These are phyloP conservation scores for Albatrellus sp. DNA, from an alignment of 1,284 basidiomycete genomes.

Conservation along the genomic window DNA sequence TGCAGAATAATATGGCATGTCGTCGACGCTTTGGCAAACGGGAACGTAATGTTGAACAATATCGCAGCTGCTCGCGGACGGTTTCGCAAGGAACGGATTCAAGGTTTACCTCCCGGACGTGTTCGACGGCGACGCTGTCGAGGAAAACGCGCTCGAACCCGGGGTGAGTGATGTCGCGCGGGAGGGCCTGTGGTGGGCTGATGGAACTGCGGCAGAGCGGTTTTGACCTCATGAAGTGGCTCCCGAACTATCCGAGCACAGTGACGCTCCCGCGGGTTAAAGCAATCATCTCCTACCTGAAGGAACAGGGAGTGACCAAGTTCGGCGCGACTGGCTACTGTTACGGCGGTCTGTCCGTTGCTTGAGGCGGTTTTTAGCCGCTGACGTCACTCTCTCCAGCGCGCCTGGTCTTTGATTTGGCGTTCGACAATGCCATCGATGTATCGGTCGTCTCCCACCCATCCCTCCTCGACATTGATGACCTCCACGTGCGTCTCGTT, in stretches of 20 bases:
- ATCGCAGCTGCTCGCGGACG: slow-evolving; percentile 50
- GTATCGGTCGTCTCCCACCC: slow-evolving; percentile 55
- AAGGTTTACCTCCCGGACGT: slow-evolving; percentile 49
- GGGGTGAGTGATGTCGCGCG: slow-evolving; percentile 18
- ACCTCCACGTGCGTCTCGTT: slow-evolving; percentile 45
- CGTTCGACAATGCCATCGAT: slow-evolving; percentile 44
- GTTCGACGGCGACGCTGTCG: slow-evolving; percentile 46
- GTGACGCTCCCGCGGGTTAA: slow-evolving; percentile 36
- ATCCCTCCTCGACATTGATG: slow-evolving; percentile 45
- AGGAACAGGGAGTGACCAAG: slow-evolving; percentile 40
- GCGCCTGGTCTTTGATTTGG: slow-evolving; percentile 55
- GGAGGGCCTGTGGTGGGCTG: neutral
- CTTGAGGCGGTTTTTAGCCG: slow-evolving; percentile 10
- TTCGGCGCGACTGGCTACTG: slow-evolving; percentile 61
- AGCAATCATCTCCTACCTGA: slow-evolving; percentile 43
- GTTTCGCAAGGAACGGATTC: slow-evolving; percentile 64
- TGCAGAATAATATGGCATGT: slow-evolving; percentile 38
- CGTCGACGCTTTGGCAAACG: slow-evolving; percentile 6
- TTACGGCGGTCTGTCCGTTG: slow-evolving; percentile 40
- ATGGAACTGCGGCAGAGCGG: slow-evolving; percentile 5
- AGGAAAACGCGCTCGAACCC: slow-evolving; percentile 23
- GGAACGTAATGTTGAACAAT: neutral
- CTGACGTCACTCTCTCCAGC: slow-evolving; percentile 16
- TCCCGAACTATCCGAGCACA: slow-evolving; percentile 30
- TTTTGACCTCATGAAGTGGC: slow-evolving; percentile 39